A percentile compares a stretch with the other conserved stretches of the same genome.
Evolutionary conservation across 2,329 filamentous ascomycete genomes (phyloP).

Genomic region (Arthrobotrys iridis): DNA sequence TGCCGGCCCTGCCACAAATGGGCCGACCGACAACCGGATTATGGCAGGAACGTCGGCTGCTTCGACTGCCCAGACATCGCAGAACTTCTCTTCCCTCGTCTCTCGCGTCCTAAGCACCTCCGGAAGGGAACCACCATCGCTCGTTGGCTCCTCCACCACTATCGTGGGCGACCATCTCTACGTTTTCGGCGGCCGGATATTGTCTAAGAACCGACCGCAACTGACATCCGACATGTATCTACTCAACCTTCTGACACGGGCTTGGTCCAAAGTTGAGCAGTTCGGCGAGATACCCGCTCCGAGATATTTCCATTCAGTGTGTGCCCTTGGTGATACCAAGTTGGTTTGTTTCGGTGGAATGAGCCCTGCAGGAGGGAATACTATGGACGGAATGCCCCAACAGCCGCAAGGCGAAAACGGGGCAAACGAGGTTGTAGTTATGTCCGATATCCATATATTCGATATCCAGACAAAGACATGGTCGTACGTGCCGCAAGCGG

Average conservation of each 20-base stretch:
- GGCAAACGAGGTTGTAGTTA: conserved; percentile 89
- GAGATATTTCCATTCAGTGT: conserved; percentile 97
- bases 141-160: conserved; percentile 95
- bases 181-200: conserved; percentile 89
- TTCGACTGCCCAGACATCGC: conserved; percentile 63
- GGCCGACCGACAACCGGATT: not conserved
- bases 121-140: conserved; percentile 85
- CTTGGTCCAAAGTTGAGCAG: conserved; percentile 91
- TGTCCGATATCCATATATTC: conserved; percentile 98
- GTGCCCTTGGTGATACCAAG: conserved; percentile 90
- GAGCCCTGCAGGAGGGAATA: conserved; percentile 70
- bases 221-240: conserved; percentile 93
- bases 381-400: conserved; percentile 28
- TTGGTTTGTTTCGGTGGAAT: conserved; percentile 98
- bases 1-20: conserved; percentile 26
- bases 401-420: conserved; percentile 59
- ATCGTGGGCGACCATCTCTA: conserved; percentile 95
- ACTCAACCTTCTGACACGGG: conserved; percentile 85
- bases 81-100: conserved; percentile 72
- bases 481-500: conserved; percentile 82
- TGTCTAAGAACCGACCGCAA: conserved; percentile 84
- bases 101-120: conserved; percentile 83
- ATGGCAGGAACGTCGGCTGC: conserved; percentile 28
- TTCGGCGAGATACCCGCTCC: conserved; percentile 86
- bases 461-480: conserved; percentile 84